Base-by-base conservation (phyloP, 345 rosid species). In the Moricandia moricandioides region DNA sequence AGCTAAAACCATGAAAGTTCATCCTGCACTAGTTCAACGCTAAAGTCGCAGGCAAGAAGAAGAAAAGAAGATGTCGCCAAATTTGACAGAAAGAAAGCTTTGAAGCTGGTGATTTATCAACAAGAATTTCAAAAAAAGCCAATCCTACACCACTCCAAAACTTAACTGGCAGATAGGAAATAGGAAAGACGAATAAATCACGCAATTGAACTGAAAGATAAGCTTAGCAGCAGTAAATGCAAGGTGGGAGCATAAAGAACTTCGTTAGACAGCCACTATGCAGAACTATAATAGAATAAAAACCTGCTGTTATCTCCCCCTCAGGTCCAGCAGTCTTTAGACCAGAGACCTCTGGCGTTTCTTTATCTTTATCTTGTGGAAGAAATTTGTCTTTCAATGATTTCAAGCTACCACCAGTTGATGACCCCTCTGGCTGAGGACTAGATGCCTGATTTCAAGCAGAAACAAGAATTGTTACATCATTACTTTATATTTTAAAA, bases 231-330 rank as follows among this genome's bases (percentile, higher is more conserved):
- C 51, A 66, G 43, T n/a, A 60, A 37, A 49, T 49, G 55, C 55
- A 49, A 16, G 4, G 3, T 27, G 13, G 24, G 1, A 57, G 66
- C n/a, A 55, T 3, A 10, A 10, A 26, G 13, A 65, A 77, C 5
- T 0, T 64, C 26, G 87, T 29, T 35, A 63, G 51, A 47, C 55
- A 60, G 37, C 93, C 27, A 73, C 88, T 2, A 75, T 76, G 51
- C 39, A 73, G 61, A 39, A 33, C 29, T 60, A 39, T 76, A 70
- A 56, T 67, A 47, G 52, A 9, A 69, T 37, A 76, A 81, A 59
- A 47, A 95, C 99, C 99, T 84, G 99, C 99, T 47, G 96, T 90
- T 81, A 96, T 92, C 82, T 92, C 99, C 43, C 98, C 99, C 65
- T 82, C 90, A 35, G 97, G 83, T 52, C 98, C 99, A 24, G 96